phyloP scores from a whole-genome alignment of 345 rosid species.

The Sisymbrium altissimum region DNA sequence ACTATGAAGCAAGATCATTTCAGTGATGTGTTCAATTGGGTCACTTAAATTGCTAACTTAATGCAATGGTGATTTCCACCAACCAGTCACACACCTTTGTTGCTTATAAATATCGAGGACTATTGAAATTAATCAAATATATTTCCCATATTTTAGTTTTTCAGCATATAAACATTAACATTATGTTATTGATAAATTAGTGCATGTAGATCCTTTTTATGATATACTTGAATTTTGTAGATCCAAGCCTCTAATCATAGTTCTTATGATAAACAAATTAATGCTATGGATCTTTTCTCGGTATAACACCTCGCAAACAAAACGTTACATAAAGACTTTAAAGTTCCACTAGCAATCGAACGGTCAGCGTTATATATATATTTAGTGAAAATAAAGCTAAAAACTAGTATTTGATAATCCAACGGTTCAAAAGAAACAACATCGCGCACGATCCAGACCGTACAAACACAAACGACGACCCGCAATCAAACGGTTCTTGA shows the following conservation, averaged over 20 bases:
- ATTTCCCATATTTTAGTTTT: too few relatives aligned
- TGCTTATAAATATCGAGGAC: background rate
- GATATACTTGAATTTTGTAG: background rate
- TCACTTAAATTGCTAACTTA: background rate
- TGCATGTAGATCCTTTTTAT: background rate
- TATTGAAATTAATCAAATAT: too few relatives aligned
- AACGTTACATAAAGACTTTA: background rate
- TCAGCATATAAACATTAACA: too few relatives aligned
- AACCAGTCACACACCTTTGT: too few relatives aligned
- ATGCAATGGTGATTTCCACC: too few relatives aligned
- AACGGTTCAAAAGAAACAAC: conserved; percentile 19
- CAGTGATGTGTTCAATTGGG: background rate
- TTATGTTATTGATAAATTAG: background rate
- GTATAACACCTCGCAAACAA: background rate
- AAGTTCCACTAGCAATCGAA: background rate
- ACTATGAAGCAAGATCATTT: background rate
- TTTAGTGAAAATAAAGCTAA: too few relatives aligned
- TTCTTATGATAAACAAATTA: background rate
- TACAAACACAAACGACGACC: conserved; percentile 10
- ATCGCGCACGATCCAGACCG: conserved; percentile 13
- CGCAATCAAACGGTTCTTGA: background rate
- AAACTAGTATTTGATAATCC: background rate
- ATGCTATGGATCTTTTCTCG: background rate
- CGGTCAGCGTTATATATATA: background rate
- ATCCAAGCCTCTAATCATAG: background rate